A percentile compares a stretch with the other conserved stretches of the same genome.
These are phyloP conservation scores for Acanthamoeba lenticulata DNA, from an alignment of 208 protist species.

Conservation along the genomic window DNA sequence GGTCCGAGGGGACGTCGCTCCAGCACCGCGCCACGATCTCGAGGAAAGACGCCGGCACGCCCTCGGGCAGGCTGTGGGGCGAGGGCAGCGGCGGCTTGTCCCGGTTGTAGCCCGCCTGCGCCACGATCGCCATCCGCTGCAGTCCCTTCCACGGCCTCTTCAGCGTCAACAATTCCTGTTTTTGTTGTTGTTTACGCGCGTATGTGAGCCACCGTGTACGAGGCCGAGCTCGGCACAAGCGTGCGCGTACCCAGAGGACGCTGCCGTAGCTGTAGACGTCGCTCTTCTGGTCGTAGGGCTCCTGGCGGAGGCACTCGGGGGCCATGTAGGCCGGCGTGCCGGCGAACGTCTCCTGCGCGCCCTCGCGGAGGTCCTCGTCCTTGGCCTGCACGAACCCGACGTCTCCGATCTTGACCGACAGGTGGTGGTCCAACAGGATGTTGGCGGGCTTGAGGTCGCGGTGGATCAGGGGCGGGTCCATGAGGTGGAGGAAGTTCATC, in stretches of 20 bases:
- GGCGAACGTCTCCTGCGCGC: neutral
- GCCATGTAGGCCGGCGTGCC: slow-evolving; percentile 5
- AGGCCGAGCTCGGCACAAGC: neutral
- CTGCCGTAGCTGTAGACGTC: neutral
- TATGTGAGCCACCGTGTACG: neutral
- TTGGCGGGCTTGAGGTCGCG: neutral
- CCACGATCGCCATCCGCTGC: neutral
- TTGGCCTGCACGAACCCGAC: neutral
- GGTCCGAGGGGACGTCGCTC: neutral
- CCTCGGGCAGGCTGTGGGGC: neutral
- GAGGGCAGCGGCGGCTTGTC: neutral
- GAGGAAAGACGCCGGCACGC: neutral
- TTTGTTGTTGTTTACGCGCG: too few relatives aligned
- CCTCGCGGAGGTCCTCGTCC: neutral
- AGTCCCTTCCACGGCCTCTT: neutral
- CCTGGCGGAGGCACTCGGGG: neutral
- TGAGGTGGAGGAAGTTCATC: slow-evolving; percentile 7
- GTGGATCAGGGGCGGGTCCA: slow-evolving; percentile 15
- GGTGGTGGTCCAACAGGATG: neutral
- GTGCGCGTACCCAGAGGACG: neutral
- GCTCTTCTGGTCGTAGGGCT: neutral
- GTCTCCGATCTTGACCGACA: neutral
- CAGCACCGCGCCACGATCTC: neutral
- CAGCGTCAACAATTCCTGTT: slow-evolving; percentile 9
- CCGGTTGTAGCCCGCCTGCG: neutral